Evolutionary conservation across 2,329 filamentous ascomycete genomes (phyloP).

Genomic region (Aspergillus calidoustus): DNA sequence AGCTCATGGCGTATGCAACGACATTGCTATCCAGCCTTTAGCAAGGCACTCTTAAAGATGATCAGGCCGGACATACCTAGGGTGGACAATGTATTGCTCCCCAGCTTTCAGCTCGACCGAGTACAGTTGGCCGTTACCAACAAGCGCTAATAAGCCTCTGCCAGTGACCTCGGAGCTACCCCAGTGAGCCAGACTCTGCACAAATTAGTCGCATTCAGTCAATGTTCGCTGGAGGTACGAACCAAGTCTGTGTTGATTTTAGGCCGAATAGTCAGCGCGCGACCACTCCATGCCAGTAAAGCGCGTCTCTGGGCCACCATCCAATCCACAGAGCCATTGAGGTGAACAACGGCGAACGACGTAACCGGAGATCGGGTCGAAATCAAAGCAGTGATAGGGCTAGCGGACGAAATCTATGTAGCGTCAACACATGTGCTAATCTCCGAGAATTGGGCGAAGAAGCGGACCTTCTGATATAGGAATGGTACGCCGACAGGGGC

Average conservation of each 20-base stretch:
- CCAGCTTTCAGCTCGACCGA: constrained; percentile 78
- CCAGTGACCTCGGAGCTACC: constrained; percentile 88
- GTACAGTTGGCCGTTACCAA: constrained; percentile 87
- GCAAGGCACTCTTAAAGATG: background rate
- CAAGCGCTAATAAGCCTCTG: constrained; percentile 80
- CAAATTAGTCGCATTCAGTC: constrained; percentile 40
- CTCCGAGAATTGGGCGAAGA: background rate
- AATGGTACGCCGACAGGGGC: constrained; percentile 86
- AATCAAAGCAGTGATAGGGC: constrained; percentile 84
- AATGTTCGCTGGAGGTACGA: constrained; percentile 23
- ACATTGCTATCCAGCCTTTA: constrained; percentile 66
- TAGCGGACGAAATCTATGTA: constrained; percentile 76
- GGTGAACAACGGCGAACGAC: constrained; percentile 82
- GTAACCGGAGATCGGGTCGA: constrained; percentile 85
- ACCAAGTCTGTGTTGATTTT: constrained; percentile 74
- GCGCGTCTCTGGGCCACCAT: constrained; percentile 86
- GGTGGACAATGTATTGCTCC: constrained; percentile 90
- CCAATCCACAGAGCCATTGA: constrained; percentile 96
- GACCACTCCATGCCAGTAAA: constrained; percentile 94
- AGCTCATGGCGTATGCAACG: constrained; percentile 82
- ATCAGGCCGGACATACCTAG: constrained; percentile 53
- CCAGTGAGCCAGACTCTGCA: constrained; percentile 78
- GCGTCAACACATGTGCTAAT: constrained; percentile 18
- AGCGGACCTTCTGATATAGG: constrained; percentile 74
- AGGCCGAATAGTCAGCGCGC: constrained; percentile 77